Evolutionary conservation across 805 yeast species (phyloP).

Genomic region (Candida awuae): DNA sequence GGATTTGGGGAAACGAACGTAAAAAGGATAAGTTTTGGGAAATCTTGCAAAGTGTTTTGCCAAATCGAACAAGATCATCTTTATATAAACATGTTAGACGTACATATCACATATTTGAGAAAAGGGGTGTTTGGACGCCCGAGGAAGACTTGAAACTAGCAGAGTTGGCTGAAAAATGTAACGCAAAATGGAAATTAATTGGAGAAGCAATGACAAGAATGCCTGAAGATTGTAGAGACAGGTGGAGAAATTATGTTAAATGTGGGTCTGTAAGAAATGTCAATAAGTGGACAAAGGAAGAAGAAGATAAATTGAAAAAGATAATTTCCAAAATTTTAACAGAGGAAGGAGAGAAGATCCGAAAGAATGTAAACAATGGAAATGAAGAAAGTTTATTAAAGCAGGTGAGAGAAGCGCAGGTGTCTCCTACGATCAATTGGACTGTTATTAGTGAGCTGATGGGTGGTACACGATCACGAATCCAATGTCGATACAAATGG

Average conservation of each 20-base stretch:
- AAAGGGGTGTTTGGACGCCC: constrained; percentile 83
- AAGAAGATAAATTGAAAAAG: constrained; percentile 54
- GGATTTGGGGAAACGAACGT: constrained; percentile 83
- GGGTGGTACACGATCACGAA: constrained; percentile 83
- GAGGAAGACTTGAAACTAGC: constrained; percentile 70
- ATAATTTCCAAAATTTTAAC: constrained; percentile 45
- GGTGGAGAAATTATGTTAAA: constrained; percentile 93
- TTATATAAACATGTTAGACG: constrained; percentile 90
- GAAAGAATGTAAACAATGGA: constrained; percentile 10
- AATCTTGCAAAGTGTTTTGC: constrained; percentile 64
- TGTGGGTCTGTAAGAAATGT: constrained; percentile 73
- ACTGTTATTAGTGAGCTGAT: constrained; percentile 81
- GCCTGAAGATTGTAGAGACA: constrained; percentile 97
- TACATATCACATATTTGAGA: constrained; percentile 78
- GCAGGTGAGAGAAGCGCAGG: constrained; percentile 12
- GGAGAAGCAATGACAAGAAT: constrained; percentile 77
- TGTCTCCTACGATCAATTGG: constrained; percentile 65
- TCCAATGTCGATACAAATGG: constrained; percentile 96
- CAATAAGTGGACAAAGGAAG: constrained; percentile 80
- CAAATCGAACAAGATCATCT: constrained; percentile 80
- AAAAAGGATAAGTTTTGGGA: constrained; percentile 91
- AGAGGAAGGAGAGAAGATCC: constrained; percentile 26
- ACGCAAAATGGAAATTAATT: constrained; percentile 83
- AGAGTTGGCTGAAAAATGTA: constrained; percentile 53
- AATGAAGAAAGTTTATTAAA: constrained; percentile 7